Evolutionary conservation across 352 stramenopile genomes (phyloP).

Genomic region (Phytophthora pini): DNA sequence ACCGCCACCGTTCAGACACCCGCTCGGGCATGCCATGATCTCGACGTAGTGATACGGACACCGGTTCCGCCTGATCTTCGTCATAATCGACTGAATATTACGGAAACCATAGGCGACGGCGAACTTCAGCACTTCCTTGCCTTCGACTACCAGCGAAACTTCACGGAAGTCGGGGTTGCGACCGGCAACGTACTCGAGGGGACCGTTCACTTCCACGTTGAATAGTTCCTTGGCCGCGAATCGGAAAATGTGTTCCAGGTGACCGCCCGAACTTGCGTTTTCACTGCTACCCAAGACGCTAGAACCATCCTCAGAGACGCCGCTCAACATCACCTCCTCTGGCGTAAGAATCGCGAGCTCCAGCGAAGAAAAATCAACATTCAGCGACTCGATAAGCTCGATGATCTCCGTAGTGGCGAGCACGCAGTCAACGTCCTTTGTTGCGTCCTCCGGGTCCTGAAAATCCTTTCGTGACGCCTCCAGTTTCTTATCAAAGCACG

Average conservation of each 20-base stretch:
- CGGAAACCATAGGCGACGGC: slow-evolving; percentile 97
- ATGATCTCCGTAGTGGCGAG: slow-evolving; percentile 89
- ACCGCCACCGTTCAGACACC: slow-evolving; percentile 97
- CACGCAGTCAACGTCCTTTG: slow-evolving; percentile 95
- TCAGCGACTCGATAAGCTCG: slow-evolving; percentile 64
- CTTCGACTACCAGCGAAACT: slow-evolving; percentile 74
- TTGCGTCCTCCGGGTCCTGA: slow-evolving; percentile 61
- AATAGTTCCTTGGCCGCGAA: slow-evolving; percentile 91
- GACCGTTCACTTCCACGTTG: slow-evolving; percentile 80
- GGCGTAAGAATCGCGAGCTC: slow-evolving; percentile 65
- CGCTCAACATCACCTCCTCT: slow-evolving; percentile 79
- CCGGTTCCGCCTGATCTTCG: slow-evolving; percentile 90
- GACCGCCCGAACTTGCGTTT: slow-evolving; percentile 85
- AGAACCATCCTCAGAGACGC: slow-evolving; percentile 60
- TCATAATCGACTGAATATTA: slow-evolving; percentile 96
- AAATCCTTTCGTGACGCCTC: slow-evolving; percentile 95
- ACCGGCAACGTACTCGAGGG: slow-evolving; percentile 87
- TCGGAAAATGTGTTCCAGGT: slow-evolving; percentile 94
- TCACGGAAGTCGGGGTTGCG: slow-evolving; percentile 92
- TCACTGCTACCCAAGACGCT: slow-evolving; percentile 65
- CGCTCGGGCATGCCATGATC: slow-evolving; percentile 98
- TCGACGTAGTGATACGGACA: slow-evolving; percentile 97
- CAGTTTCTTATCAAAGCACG: slow-evolving; percentile 99
- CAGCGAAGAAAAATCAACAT: slow-evolving; percentile 71
- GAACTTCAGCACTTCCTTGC: slow-evolving; percentile 91